Conservation (phyloP, 2,329 filamentous ascomycete species). For the Trichoderma arundinaceum region DNA sequence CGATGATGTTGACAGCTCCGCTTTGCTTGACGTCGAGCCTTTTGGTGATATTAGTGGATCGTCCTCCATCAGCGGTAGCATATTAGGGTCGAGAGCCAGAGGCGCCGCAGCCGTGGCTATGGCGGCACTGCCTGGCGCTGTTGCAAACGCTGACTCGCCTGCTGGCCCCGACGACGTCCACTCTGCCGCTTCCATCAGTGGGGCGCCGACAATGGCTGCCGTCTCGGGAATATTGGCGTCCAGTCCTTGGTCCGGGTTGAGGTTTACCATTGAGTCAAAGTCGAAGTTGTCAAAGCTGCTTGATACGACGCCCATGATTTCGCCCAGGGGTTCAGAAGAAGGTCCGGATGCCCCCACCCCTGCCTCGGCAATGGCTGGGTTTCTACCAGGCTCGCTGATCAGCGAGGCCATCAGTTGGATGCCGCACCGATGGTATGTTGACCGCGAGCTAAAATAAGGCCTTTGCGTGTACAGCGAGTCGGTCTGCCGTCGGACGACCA, state of each 20-base stretch:
- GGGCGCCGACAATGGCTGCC: not conserved
- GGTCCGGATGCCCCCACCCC: not conserved
- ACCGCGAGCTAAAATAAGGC: constrained; percentile 41
- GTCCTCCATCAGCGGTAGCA: not conserved
- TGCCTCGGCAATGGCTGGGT: not conserved
- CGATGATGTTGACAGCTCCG: constrained; percentile 21
- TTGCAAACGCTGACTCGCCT: constrained; percentile 1
- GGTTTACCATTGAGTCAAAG: constrained; percentile 34
- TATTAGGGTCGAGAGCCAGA: not conserved
- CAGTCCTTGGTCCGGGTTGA: constrained; percentile 31
- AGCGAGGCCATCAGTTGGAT: constrained; percentile 51
- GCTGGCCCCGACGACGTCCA: constrained; percentile 23
- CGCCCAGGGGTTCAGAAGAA: not conserved
- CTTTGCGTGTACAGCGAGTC: constrained; percentile 50
- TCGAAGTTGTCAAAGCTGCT: constrained; percentile 36
- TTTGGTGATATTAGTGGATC: constrained; percentile 8
- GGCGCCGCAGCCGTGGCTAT: constrained; percentile 6
- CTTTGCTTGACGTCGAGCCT: constrained; percentile 26
- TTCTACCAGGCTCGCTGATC: constrained; percentile 36
- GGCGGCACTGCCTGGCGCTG: constrained; percentile 1
- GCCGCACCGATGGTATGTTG: constrained; percentile 50
- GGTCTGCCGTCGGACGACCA: constrained; percentile 49
- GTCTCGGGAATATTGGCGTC: not conserved
- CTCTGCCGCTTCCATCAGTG: not conserved
- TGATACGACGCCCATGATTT: constrained; percentile 32